Base-by-base conservation (phyloP, 2,329 filamentous ascomycete genomes). In the Penicillium sumatraense region DNA sequence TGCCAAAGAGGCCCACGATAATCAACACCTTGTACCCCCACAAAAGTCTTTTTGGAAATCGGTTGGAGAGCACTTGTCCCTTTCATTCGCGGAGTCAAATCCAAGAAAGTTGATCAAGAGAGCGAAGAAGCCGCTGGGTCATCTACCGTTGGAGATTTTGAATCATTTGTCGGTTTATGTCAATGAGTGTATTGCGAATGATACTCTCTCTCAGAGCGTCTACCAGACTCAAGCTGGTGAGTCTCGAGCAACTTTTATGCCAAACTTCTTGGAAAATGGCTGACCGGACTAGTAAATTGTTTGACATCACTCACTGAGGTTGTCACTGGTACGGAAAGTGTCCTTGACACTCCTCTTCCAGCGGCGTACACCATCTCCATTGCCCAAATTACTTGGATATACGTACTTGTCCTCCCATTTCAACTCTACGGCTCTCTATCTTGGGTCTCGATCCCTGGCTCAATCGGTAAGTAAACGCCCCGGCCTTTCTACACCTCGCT, bases 1-100 rank as follows among this genome's bases (percentile, higher is more conserved):
- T 66, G 89, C 91, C 57, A 85, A 80, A 55, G 76, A 79, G 18
- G 84, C 84, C 5, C 76, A 83, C 51, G 76, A 84, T 46, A 38
- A 20, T 10, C 9, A 38, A 11, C 35, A 16, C 16, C 35, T 38
- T 13, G 31, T 40, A 5, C 36, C 36, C 20, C 18, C 36, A 5
- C 6, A 23, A 23, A 38, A 38, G 16, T 38, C 35, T 18, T 38
- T 38, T 16, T 40, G 36, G 36, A 40, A 40, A 13, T 11, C 18
- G 5, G 18, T 40, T 21, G 36, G 36, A 11, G 18, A 23, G 18
- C 11, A 23, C 18, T 5, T 40, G 18, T 21, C 18, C n/a, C 36
- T 40, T 11, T 40, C 36, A 23, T 23, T 40, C 11, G 36, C 36
- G 2, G 36, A 40, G 36, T 40, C 36, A 9, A 40, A 40, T 13